Percentiles rank a stretch among this genome's conserved stretches.
Conservation (phyloP, 2,329 filamentous ascomycete genomes). For the Stemphylium beticola region DNA sequence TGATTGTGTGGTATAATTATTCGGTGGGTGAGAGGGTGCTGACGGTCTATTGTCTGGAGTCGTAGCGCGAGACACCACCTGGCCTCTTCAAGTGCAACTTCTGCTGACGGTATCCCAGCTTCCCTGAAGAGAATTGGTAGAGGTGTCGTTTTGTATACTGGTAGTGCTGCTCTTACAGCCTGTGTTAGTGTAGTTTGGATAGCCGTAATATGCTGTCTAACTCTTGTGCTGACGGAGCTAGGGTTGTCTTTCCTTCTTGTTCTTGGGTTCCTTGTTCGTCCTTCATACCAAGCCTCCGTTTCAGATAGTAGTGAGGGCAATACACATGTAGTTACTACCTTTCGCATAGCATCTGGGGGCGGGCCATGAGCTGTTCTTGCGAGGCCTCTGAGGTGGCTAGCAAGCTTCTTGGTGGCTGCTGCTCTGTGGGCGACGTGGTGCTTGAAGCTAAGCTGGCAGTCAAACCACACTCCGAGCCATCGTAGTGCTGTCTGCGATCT, state of each 20-base stretch:
- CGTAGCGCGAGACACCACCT: not conserved
- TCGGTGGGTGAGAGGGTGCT: too few relatives aligned
- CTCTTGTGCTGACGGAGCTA: not conserved
- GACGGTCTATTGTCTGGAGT: not conserved
- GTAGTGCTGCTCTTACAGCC: slow-evolving; percentile 1
- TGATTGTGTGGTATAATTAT: too few relatives aligned
- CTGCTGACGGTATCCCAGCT: not conserved
- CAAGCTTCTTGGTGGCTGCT: not conserved
- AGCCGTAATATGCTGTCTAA: slow-evolving; percentile 4
- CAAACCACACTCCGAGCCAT: slow-evolving; percentile 14
- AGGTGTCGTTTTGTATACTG: slow-evolving; percentile 5
- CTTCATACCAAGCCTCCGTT: not conserved
- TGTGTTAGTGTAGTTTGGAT: slow-evolving; percentile 1
- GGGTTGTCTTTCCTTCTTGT: not conserved
- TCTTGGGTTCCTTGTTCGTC: not conserved
- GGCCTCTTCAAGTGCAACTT: slow-evolving; percentile 1
- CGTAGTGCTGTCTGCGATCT: slow-evolving; percentile 2
- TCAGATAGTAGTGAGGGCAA: too few relatives aligned
- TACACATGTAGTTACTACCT: too few relatives aligned
- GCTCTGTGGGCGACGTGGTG: not conserved
- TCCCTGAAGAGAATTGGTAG: not conserved
- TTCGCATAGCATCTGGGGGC: too few relatives aligned
- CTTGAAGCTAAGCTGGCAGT: slow-evolving; percentile 9
- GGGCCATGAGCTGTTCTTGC: too few relatives aligned
- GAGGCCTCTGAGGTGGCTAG: not conserved